Evolutionary conservation across 805 yeast genomes (phyloP).

Genomic region (Kodamaea fukazawae): DNA sequence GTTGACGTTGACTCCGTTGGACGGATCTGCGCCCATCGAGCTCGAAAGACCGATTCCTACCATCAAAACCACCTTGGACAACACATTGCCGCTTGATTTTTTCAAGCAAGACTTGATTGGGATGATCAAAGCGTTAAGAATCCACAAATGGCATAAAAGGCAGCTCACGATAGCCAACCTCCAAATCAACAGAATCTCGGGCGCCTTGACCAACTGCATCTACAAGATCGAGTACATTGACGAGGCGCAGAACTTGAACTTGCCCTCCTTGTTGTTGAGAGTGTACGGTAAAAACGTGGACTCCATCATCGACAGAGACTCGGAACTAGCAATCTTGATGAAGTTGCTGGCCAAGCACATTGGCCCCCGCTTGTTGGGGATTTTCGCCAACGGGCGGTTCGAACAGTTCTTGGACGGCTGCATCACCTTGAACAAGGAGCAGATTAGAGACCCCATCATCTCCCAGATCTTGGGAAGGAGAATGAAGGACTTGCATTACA

Average conservation of each 20-base stretch:
- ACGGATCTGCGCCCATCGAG: conserved; percentile 14
- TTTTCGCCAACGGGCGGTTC: conserved; percentile 87
- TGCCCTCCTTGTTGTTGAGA: conserved; percentile 67
- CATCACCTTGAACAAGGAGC: conserved; percentile 66
- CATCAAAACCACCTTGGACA: conserved; percentile 64
- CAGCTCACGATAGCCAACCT: conserved; percentile 41
- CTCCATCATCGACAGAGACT: conserved; percentile 79
- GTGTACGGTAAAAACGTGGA: conserved; percentile 89
- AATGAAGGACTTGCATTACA: conserved; percentile 90
- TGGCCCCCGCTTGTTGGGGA: conserved; percentile 87
- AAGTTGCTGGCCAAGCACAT: conserved; percentile 74
- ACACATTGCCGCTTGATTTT: conserved; percentile 76
- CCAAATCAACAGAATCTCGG: conserved; percentile 67
- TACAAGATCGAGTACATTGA: conserved; percentile 64
- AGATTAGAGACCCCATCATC: conserved; percentile 71
- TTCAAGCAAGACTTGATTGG: conserved; percentile 77
- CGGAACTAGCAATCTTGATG: conserved; percentile 68
- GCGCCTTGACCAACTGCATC: conserved; percentile 91
- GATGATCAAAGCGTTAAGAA: conserved; percentile 57
- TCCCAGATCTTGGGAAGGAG: conserved; percentile 88
- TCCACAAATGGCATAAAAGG: conserved; percentile 78
- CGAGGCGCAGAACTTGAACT: conserved; percentile 30
- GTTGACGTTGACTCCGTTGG: conserved; percentile 7
- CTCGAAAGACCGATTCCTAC: conserved; percentile 41
- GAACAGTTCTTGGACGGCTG: conserved; percentile 91